Percentiles rank a stretch among this genome's conserved stretches.
phyloP scores from a whole-genome alignment of 2,329 filamentous ascomycete species.

The Graphilbum sp. region DNA sequence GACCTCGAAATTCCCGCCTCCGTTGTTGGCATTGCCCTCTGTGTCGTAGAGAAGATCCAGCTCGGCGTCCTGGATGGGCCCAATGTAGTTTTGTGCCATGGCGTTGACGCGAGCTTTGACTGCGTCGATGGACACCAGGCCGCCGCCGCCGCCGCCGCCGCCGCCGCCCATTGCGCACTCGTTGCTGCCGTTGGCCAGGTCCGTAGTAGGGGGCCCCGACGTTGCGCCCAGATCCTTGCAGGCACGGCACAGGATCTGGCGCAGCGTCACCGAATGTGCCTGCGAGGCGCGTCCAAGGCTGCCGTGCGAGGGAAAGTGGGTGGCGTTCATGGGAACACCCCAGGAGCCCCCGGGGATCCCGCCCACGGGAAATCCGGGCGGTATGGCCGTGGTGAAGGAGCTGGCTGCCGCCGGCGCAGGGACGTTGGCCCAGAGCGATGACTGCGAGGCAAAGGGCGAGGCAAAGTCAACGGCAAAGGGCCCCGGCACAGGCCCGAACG shows the following conservation, averaged over 20 bases:
- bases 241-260: slow-evolving; percentile 59
- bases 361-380: slow-evolving; percentile 2
- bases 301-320: slow-evolving; percentile 16
- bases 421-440: slow-evolving; percentile 7
- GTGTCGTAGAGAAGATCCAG: slow-evolving; percentile 79
- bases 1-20: slow-evolving; percentile 73
- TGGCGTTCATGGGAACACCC: slow-evolving; percentile 3
- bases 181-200: no score
- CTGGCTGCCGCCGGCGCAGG: background rate
- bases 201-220: no score
- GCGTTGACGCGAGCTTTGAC: slow-evolving; percentile 51
- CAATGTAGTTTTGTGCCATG: slow-evolving; percentile 13
- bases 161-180: no score
- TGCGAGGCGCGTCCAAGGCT: slow-evolving; percentile 27
- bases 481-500: slow-evolving; percentile 8
- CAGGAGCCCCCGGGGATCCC: slow-evolving; percentile 2
- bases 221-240: slow-evolving; percentile 55
- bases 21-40: slow-evolving; percentile 71
- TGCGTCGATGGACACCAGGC: slow-evolving; percentile 46
- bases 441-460: slow-evolving; percentile 7
- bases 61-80: slow-evolving; percentile 42
- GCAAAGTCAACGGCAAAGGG: slow-evolving; percentile 7
- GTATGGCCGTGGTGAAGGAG: slow-evolving; percentile 1
- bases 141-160: slow-evolving; percentile 22
- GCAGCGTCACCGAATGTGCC: slow-evolving; percentile 51